Percentiles rank a stretch among this genome's conserved stretches.
Conservation (phyloP, 306 rosid species). For the Acacia crassicarpa region DNA sequence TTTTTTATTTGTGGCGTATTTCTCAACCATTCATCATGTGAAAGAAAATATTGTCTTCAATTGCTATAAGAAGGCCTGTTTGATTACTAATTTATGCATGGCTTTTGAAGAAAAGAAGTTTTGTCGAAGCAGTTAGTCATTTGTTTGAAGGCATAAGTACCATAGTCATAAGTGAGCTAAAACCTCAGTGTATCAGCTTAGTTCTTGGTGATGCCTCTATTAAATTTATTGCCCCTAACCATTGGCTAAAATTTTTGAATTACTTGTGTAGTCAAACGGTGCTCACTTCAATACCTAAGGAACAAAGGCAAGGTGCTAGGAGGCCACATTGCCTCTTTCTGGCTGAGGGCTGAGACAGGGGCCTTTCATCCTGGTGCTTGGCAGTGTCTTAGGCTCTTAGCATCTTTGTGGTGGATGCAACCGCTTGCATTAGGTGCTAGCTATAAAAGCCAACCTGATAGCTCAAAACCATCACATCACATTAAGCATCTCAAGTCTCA, state of each 20-base stretch:
- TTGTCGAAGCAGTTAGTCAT: not conserved
- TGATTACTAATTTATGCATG: conserved; percentile 8
- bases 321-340: not conserved
- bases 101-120: not conserved
- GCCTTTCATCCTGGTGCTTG: not conserved
- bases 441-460: not conserved
- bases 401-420: not conserved
- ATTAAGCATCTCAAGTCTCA: not conserved
- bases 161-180: not conserved
- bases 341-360: not conserved
- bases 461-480: not conserved
- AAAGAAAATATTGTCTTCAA: not conserved
- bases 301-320: not conserved
- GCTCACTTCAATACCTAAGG: not conserved
- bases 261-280: not conserved
- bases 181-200: not conserved
- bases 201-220: not conserved
- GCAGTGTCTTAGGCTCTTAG: not conserved
- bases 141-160: not conserved
- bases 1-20: not conserved
- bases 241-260: not conserved
- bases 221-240: not conserved
- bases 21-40: not conserved
- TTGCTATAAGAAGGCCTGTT: conserved; percentile 4
- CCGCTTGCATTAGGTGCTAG: not conserved